phyloP scores from a whole-genome alignment of 2,329 filamentous ascomycete species.

The Calonectria leucothoes region DNA sequence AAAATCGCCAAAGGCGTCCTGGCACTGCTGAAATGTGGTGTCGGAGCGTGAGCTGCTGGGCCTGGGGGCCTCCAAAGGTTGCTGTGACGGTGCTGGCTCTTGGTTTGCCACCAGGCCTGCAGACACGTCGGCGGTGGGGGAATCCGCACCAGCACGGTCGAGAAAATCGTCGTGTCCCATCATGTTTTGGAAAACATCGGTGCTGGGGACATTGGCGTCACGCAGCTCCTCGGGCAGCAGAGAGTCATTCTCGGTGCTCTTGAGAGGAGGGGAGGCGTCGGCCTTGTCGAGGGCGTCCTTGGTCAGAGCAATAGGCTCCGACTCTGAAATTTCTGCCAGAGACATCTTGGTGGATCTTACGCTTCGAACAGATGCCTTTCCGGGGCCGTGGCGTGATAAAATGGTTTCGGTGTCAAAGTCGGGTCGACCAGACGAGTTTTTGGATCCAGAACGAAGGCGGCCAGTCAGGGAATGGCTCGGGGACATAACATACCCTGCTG shows the following conservation, averaged over 20 bases:
- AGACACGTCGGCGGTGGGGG: slow-evolving; percentile 19
- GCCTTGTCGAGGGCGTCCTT: slow-evolving; percentile 65
- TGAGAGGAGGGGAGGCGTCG: slow-evolving; percentile 54
- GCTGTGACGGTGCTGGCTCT: slow-evolving; percentile 27
- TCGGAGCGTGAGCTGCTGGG: slow-evolving; percentile 63
- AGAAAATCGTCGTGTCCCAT: slow-evolving; percentile 42
- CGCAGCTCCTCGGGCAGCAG: slow-evolving; percentile 52
- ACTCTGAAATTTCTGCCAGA: slow-evolving; percentile 68
- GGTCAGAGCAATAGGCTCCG: slow-evolving; percentile 64
- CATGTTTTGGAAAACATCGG: slow-evolving; percentile 50
- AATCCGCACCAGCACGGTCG: slow-evolving; percentile 17
- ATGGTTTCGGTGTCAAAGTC: slow-evolving; percentile 54
- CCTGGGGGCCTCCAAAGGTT: slow-evolving; percentile 34
- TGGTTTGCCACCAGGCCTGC: slow-evolving; percentile 27
- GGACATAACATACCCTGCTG: slow-evolving; percentile 75
- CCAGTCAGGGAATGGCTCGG: slow-evolving; percentile 72
- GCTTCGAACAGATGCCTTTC: slow-evolving; percentile 65
- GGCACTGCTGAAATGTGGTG: slow-evolving; percentile 73
- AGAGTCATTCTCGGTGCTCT: slow-evolving; percentile 53
- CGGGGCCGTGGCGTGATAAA: slow-evolving; percentile 63
- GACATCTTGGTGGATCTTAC: slow-evolving; percentile 62
- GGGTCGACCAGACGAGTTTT: slow-evolving; percentile 56
- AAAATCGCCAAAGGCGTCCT: slow-evolving; percentile 81
- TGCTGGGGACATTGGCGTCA: slow-evolving; percentile 44
- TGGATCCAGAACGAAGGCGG: slow-evolving; percentile 66